Percentiles rank a stretch among this genome's conserved stretches.
phyloP scores from a whole-genome alignment of 169 alveolate genomes.

The Neospora caninum region DNA sequence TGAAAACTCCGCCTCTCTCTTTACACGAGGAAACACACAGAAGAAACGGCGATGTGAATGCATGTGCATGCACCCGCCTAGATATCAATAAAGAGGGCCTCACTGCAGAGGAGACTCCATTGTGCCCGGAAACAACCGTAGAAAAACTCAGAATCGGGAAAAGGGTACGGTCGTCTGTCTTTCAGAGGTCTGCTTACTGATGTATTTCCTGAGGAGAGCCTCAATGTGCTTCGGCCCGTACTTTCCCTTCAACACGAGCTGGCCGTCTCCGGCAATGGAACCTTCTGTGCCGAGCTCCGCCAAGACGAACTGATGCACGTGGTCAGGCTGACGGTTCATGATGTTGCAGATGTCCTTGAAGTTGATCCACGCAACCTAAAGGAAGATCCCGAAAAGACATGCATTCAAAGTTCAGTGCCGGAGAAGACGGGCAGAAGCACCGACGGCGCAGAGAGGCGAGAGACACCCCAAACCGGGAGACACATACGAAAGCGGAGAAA shows the following conservation, averaged over 20 bases:
- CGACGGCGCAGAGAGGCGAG: background rate
- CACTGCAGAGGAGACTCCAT: no score
- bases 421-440: background rate
- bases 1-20: no score
- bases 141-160: no score
- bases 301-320: constrained; percentile 92
- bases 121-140: no score
- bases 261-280: constrained; percentile 94
- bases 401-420: background rate
- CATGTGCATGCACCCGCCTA: no score
- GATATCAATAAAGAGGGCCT: no score
- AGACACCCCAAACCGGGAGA: no score
- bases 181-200: constrained; percentile 73
- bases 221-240: constrained; percentile 94
- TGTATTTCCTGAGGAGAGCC: constrained; percentile 89
- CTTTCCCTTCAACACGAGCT: constrained; percentile 92
- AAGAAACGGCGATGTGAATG: no score
- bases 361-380: constrained; percentile 91
- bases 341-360: constrained; percentile 91
- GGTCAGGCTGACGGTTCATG: constrained; percentile 93
- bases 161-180: no score
- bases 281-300: constrained; percentile 93
- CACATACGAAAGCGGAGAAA: no score
- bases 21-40: no score
- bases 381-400: background rate